Base-by-base conservation (phyloP, 371 early-diverging fungal species). In the Cokeromyces recurvatus region DNA sequence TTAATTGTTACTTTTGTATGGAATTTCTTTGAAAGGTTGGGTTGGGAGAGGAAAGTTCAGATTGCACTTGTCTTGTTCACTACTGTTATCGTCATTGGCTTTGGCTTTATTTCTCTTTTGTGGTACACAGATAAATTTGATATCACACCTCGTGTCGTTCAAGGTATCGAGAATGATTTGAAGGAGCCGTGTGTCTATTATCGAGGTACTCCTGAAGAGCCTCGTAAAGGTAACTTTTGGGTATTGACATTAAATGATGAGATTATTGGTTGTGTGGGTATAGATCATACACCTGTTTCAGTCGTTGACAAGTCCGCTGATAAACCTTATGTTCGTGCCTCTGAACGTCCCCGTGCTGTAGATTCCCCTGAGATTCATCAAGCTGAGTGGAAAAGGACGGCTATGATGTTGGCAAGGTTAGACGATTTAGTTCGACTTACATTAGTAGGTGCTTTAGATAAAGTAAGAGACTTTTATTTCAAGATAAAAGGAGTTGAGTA, bases 171-270 rank as follows among this genome's bases (percentile, higher is more conserved):
- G 19, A 66, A 66, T 35, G 76, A 75, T 49, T 51, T 75, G 32
- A 59, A 53, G 10, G 68, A 75, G 20, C 62, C 65, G 2, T 53
- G 55, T 38, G 46, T 38, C 2, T 69, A 60, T 31, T 71, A 71
- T 47, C 63, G 67, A 8, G 69, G 71, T 1, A 46, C 50, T 15
- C 47, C 58, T 11, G 55, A 55, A 0, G 36, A 46, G 11, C 25
- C 45, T 6, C 53, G 40, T 11, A 53, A 54, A 45, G 74, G 70
- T 35, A 64, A 68, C 16, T 75, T 75, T 36, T 75, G 76, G 76
- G 67, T 75, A 12, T 46, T 75, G 36, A 75, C 76, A 1, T 48
- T 75, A 11, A 60, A 69, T 29, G 59, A 59, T n/a, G 59, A 64
- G 7, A 51, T 60, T 9, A 68, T 75, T 11, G 76, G 65, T 2